Conservation (phyloP, 768 basidiomycete genomes). For the Xerocomellus amylosporus region DNA sequence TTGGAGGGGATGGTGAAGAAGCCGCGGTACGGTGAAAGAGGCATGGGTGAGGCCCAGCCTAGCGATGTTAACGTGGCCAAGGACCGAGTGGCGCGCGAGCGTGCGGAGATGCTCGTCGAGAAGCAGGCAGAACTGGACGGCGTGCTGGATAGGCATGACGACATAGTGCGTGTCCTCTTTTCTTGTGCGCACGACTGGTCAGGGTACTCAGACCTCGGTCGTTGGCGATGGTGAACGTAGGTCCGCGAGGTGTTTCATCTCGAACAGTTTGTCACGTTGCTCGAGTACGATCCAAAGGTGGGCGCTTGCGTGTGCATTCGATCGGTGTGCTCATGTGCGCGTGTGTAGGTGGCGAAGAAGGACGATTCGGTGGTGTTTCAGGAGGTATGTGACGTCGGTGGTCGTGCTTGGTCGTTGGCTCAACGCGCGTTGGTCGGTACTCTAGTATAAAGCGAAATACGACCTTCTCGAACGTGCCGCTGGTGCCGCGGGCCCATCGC, state of each 20-base stretch:
- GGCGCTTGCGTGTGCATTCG: conserved; percentile 11
- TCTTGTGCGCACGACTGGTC: not conserved
- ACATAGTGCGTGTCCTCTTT: conserved; percentile 51
- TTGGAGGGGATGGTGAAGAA: conserved; percentile 23
- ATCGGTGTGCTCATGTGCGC: not conserved
- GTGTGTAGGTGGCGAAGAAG: conserved; percentile 58
- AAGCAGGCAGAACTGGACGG: conserved; percentile 58
- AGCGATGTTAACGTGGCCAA: conserved; percentile 8
- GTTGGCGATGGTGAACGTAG: conserved; percentile 32
- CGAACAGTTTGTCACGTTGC: conserved; percentile 72
- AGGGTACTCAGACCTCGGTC: not conserved
- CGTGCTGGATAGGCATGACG: conserved; percentile 67
- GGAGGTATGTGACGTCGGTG: conserved; percentile 47
- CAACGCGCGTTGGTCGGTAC: not conserved
- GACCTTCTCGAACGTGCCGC: conserved; percentile 55
- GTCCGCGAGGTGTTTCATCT: conserved; percentile 89
- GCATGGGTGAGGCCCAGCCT: not conserved
- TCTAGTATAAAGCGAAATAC: conserved; percentile 58
- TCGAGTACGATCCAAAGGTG: conserved; percentile 75
- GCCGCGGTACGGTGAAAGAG: not conserved
- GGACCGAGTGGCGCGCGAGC: conserved; percentile 34
- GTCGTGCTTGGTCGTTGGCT: not conserved
- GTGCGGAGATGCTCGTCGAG: conserved; percentile 49
- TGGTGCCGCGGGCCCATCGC: conserved; percentile 44
- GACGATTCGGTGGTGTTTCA: conserved; percentile 73